Evolutionary conservation across 2,329 filamentous ascomycete species (phyloP).

Genomic region (Penicillium sp.): DNA sequence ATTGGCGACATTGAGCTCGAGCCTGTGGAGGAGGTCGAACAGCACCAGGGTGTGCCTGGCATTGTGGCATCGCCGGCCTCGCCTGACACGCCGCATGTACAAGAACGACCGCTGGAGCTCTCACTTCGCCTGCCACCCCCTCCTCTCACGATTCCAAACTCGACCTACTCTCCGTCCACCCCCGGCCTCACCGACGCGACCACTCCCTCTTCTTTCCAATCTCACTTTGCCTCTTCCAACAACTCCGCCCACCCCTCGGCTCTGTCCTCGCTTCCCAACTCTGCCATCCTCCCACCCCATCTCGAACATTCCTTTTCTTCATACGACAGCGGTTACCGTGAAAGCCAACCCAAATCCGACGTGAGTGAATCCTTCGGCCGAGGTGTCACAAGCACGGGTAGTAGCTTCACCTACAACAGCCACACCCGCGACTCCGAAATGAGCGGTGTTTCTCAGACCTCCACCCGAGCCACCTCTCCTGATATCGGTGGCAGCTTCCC

Average conservation of each 20-base stretch:
- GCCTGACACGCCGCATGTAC: slow-evolving; percentile 15
- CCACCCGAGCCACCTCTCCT: slow-evolving; percentile 84
- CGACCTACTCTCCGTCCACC: slow-evolving; percentile 33
- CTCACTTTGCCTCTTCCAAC: slow-evolving; percentile 35
- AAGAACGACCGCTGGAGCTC: slow-evolving; percentile 29
- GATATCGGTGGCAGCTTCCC: slow-evolving; percentile 59
- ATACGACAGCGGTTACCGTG: slow-evolving; percentile 35
- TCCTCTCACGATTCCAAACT: slow-evolving; percentile 45
- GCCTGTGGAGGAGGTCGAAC: slow-evolving; percentile 46
- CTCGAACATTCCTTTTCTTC: slow-evolving; percentile 31
- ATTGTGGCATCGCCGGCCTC: slow-evolving; percentile 24
- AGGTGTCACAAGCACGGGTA: slow-evolving; percentile 72
- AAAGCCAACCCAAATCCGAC: slow-evolving; percentile 34
- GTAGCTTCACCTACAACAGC: slow-evolving; percentile 73
- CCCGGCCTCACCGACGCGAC: slow-evolving; percentile 38
- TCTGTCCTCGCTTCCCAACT: slow-evolving; percentile 27
- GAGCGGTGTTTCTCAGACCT: slow-evolving; percentile 75
- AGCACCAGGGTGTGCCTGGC: slow-evolving; percentile 11
- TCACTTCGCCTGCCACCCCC: slow-evolving; percentile 45
- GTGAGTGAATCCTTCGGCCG: slow-evolving; percentile 52
- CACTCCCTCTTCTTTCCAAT: slow-evolving; percentile 44
- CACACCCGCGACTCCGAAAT: slow-evolving; percentile 71
- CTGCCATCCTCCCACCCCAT: slow-evolving; percentile 27
- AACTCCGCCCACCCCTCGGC: slow-evolving; percentile 33
- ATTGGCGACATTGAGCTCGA: slow-evolving; percentile 88